Conservation (phyloP, 768 basidiomycete species). For the Russula abietina region DNA sequence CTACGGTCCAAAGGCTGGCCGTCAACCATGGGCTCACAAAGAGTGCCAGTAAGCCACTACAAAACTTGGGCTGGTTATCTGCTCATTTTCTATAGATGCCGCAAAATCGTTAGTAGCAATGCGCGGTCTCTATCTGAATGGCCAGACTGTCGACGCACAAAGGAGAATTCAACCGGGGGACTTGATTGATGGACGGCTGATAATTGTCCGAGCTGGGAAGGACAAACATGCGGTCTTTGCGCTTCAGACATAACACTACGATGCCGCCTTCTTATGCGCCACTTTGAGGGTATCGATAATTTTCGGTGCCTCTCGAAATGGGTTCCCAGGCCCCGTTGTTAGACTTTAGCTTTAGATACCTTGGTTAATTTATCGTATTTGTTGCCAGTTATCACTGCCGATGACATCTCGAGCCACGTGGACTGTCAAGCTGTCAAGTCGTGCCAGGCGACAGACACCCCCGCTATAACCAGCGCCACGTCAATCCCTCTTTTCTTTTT, state of each 20-base stretch:
- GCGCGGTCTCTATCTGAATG: slow-evolving; percentile 25
- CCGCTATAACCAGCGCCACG: neutral
- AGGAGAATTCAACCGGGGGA: slow-evolving; percentile 10
- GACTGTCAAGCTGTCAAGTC: neutral
- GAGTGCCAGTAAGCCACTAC: slow-evolving; percentile 31
- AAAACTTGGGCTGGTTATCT: neutral
- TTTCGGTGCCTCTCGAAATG: neutral
- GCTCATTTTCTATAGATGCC: slow-evolving; percentile 17
- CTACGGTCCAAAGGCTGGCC: slow-evolving; percentile 56
- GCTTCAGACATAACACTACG: neutral
- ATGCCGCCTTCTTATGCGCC: neutral
- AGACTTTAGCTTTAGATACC: neutral
- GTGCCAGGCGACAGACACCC: too few relatives aligned
- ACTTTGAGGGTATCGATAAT: neutral
- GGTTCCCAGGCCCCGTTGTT: neutral
- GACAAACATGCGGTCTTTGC: slow-evolving; percentile 23
- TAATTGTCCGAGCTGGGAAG: slow-evolving; percentile 24
- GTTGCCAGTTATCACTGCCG: too few relatives aligned
- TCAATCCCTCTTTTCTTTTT: neutral
- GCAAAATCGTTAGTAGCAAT: slow-evolving; percentile 20
- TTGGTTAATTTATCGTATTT: neutral
- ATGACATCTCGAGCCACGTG: neutral
- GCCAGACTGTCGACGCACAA: slow-evolving; percentile 9
- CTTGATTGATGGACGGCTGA: slow-evolving; percentile 21
- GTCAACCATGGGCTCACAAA: slow-evolving; percentile 53